A percentile compares a stretch with the other conserved stretches of the same genome.
These are phyloP conservation scores for Stephania yunnanensis DNA, from an alignment of 164 flowering plant genomes.

Conservation along the genomic window DNA sequence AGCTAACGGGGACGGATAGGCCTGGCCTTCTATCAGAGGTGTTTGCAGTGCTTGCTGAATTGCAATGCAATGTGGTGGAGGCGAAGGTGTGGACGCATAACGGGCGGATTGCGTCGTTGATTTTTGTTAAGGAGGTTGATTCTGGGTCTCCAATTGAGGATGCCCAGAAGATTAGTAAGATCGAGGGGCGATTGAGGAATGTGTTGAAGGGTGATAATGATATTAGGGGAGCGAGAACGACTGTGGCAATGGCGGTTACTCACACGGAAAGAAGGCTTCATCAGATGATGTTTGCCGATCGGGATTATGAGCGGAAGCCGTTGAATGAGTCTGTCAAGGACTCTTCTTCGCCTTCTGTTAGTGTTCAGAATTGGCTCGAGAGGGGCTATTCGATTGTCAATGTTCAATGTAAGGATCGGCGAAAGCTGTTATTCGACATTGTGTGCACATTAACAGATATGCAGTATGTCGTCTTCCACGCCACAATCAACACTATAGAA, in stretches of 20 bases:
- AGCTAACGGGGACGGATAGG: slow-evolving; percentile 77
- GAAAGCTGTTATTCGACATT: slow-evolving; percentile 24
- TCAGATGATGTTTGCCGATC: slow-evolving; percentile 89
- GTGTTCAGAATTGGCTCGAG: slow-evolving; percentile 27
- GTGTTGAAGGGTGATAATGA: slow-evolving; percentile 68
- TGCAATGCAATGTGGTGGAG: slow-evolving; percentile 78
- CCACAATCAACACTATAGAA: slow-evolving; percentile 19
- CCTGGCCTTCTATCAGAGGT: slow-evolving; percentile 89
- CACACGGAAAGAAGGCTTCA: slow-evolving; percentile 80
- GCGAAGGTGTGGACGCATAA: slow-evolving; percentile 97
- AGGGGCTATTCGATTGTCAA: slow-evolving; percentile 29
- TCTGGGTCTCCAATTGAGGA: slow-evolving; percentile 67
- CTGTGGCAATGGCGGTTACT: slow-evolving; percentile 46
- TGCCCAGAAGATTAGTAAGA: slow-evolving; percentile 43
- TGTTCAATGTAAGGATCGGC: slow-evolving; percentile 28
- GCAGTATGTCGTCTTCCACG: slow-evolving; percentile 35
- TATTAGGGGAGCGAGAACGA: slow-evolving; percentile 48
- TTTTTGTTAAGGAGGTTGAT: slow-evolving; percentile 64
- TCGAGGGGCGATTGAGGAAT: slow-evolving; percentile 57
- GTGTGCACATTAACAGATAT: slow-evolving; percentile 34
- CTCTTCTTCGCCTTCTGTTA: slow-evolving; percentile 14
- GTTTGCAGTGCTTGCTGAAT: slow-evolving; percentile 79
- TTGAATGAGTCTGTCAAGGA: neutral
- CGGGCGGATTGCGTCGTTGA: slow-evolving; percentile 78
- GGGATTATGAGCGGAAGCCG: slow-evolving; percentile 56